Evolutionary conservation across 345 rosid genomes (phyloP).

Genomic region (Pistacia vera): DNA sequence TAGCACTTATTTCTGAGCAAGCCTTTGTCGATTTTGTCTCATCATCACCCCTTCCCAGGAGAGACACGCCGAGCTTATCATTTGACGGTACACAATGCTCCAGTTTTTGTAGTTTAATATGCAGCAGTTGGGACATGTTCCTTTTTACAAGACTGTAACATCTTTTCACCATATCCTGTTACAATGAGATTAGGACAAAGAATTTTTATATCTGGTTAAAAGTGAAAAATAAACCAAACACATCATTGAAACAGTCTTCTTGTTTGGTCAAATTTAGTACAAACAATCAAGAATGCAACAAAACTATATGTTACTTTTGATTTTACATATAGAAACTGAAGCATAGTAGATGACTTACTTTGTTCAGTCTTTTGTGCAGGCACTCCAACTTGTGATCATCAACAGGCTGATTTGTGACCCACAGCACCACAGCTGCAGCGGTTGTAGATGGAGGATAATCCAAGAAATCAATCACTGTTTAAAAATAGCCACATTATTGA

Average conservation of each 20-base stretch:
- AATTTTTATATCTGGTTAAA: neutral
- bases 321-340: neutral
- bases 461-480: conserved; percentile 37
- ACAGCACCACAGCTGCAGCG: conserved; percentile 37
- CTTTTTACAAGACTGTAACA: conserved; percentile 26
- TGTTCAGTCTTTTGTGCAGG: conserved; percentile 30
- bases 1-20: neutral
- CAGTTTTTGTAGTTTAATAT: neutral
- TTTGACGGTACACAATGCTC: conserved; percentile 6
- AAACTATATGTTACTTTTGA: neutral
- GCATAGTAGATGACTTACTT: conserved; percentile 15
- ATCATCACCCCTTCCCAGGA: conserved; percentile 15
- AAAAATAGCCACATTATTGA: neutral
- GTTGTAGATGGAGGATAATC: conserved; percentile 34
- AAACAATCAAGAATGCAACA: neutral
- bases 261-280: neutral
- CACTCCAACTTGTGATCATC: conserved; percentile 25
- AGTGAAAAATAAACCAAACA: neutral
- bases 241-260: neutral
- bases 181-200: neutral
- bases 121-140: conserved; percentile 5
- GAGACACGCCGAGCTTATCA: conserved; percentile 15
- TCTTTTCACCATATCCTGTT: conserved; percentile 39
- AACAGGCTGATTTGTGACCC: conserved; percentile 20
- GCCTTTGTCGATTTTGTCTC: neutral